Evolutionary conservation across 2,329 filamentous ascomycete species (phyloP).

Genomic region (Apiospora sp.): DNA sequence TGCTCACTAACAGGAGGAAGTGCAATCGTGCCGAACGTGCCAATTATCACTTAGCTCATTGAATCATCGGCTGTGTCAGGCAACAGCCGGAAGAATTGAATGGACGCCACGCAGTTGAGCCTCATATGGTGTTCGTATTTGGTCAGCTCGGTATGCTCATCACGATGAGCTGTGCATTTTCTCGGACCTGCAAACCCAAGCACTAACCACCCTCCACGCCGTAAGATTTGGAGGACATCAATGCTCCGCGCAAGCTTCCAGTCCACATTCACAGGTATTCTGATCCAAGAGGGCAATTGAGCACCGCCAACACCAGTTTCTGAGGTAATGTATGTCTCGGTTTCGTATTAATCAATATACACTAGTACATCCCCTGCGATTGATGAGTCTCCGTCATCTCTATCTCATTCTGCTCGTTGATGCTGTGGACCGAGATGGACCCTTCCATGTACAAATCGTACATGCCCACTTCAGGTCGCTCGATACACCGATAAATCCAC

Average conservation of each 20-base stretch:
- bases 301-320: not conserved
- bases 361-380: not conserved
- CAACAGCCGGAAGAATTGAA: not conserved
- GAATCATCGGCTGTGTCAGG: no score
- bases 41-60: no score
- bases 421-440: not conserved
- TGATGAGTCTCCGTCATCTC: slow-evolving; percentile 25
- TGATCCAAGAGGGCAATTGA: not conserved
- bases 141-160: not conserved
- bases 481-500: slow-evolving; percentile 19
- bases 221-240: not conserved
- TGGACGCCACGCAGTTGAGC: not conserved
- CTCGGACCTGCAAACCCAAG: not conserved
- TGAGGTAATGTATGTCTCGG: not conserved
- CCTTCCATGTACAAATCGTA: slow-evolving; percentile 23
- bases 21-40: no score
- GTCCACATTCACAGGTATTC: not conserved
- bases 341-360: not conserved
- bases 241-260: not conserved
- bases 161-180: not conserved
- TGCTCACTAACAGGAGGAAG: no score
- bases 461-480: slow-evolving; percentile 10
- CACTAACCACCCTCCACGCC: no score
- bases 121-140: not conserved
- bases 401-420: slow-evolving; percentile 21